Evolutionary conservation across 2,329 filamentous ascomycete species (phyloP).

Genomic region (Stagonosporopsis tanaceti): DNA sequence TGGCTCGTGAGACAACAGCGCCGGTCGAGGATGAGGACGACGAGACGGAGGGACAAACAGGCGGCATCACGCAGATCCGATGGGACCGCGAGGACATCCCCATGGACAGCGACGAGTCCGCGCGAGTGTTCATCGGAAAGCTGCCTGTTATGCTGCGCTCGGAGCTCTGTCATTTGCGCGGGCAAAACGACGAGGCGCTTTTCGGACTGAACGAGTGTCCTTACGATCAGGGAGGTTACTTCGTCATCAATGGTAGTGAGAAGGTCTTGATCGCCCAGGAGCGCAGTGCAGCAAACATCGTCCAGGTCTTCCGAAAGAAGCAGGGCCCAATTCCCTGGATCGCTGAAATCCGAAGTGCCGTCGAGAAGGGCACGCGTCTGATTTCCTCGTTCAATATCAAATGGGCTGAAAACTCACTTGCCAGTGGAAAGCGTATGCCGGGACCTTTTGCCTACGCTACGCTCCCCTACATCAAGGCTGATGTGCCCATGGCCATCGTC

Average conservation of each 20-base stretch:
- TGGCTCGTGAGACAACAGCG: slow-evolving; percentile 79
- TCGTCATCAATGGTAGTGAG: slow-evolving; percentile 98
- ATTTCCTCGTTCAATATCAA: slow-evolving; percentile 94
- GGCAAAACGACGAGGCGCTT: slow-evolving; percentile 82
- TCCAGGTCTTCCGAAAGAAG: slow-evolving; percentile 98
- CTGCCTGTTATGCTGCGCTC: slow-evolving; percentile 98
- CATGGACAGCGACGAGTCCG: slow-evolving; percentile 61
- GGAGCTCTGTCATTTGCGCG: slow-evolving; percentile 88
- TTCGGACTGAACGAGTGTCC: slow-evolving; percentile 96
- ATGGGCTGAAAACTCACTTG: slow-evolving; percentile 84
- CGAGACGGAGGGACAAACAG: slow-evolving; percentile 50
- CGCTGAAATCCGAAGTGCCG: slow-evolving; percentile 93
- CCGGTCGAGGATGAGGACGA: slow-evolving; percentile 72
- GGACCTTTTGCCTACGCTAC: slow-evolving; percentile 90
- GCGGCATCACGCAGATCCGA: slow-evolving; percentile 48
- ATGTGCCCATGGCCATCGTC: slow-evolving; percentile 92
- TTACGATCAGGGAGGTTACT: slow-evolving; percentile 98
- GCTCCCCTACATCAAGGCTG: slow-evolving; percentile 90
- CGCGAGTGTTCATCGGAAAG: slow-evolving; percentile 90
- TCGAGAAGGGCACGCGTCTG: slow-evolving; percentile 93
- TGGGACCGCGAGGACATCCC: slow-evolving; percentile 61
- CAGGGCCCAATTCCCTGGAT: slow-evolving; percentile 93
- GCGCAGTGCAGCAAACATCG: slow-evolving; percentile 96
- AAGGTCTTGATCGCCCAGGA: slow-evolving; percentile 99
- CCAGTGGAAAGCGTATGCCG: slow-evolving; percentile 76